Evolutionary conservation across 2,329 filamentous ascomycete genomes (phyloP), one percentile per base, ranked within the genome.

Genomic region (Didymella glomerata): DNA sequence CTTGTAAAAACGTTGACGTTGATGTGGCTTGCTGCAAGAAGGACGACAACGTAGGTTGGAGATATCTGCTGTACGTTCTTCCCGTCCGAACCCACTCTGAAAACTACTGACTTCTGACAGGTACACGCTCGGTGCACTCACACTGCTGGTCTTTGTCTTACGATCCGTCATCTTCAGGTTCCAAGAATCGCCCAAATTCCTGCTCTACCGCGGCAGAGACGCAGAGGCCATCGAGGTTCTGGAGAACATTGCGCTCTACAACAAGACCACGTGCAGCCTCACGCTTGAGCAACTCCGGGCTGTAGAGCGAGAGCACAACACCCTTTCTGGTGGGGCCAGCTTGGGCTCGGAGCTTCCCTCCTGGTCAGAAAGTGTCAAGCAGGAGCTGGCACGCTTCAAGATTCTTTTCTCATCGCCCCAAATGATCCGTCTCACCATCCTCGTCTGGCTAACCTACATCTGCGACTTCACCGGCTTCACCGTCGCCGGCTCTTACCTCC

Each of bases 131-230:
- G 79, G 79, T 1, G 70, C 69, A 0, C 71, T 76, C 40, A 81
- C 79, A 0, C 62, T 81, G 1, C 54, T 74, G 13, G 71, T 81
- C 13, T 87, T 85, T 42, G 68, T 87, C 44, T 66, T 83, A 1
- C 83, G 86, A 20, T 78, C 86, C 36, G 80, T 83, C 1, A 68
- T 87, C 36, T 82, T 88, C 64, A 76, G 78, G 4, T 82, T 88
- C 46, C 81, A 80, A 60, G 85, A 88, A 65, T 86, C 85, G 2
- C 86, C 86, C 0, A 88, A 88, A 66, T 88, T 84, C 63, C 77
- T 86, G 6, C 75, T 88, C 8, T 82, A 81, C 41, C 76, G 79
- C 13, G 85, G 85, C 10, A 72, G 79, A 24, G 85, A 88, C 48
- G 80, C 75, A 2, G 77, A 83, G 57, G 80, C 86, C 0, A 80